These are phyloP conservation scores for Alternaria metachromatica DNA, from an alignment of 2,329 filamentous ascomycete species.

Conservation along the genomic window DNA sequence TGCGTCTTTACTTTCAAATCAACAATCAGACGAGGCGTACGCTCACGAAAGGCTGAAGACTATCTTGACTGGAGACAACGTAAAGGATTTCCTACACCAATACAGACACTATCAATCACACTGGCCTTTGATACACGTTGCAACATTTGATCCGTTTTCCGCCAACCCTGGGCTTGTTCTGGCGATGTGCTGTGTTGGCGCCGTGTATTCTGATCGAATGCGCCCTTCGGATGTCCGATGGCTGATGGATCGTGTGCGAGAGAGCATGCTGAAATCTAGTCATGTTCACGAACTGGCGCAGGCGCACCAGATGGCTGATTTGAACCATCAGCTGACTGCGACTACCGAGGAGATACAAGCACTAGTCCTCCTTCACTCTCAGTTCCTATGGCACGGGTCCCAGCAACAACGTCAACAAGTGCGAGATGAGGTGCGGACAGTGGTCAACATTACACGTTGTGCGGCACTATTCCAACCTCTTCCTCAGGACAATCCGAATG, in stretches of 20 bases:
- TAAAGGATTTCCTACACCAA: constrained; percentile 73
- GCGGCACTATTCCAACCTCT: constrained; percentile 64
- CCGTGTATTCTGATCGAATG: constrained; percentile 73
- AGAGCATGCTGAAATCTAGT: constrained; percentile 64
- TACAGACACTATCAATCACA: constrained; percentile 77
- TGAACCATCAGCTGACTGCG: constrained; percentile 46
- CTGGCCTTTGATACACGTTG: constrained; percentile 74
- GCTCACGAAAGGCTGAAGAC: constrained; percentile 59
- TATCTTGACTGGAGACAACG: constrained; percentile 70
- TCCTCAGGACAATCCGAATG: constrained; percentile 54
- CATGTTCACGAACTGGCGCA: constrained; percentile 55
- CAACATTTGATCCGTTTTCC: constrained; percentile 71
- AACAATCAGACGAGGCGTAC: constrained; percentile 50
- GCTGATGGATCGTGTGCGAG: constrained; percentile 69
- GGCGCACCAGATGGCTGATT: constrained; percentile 48
- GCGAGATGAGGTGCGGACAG: constrained; percentile 63
- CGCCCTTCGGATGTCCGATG: constrained; percentile 67
- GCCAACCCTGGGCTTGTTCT: constrained; percentile 72
- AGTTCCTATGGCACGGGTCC: constrained; percentile 75
- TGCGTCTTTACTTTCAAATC: constrained; percentile 25
- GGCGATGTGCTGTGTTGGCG: constrained; percentile 74
- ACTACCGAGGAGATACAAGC: constrained; percentile 72
- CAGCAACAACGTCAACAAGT: constrained; percentile 68
- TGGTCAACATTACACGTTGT: constrained; percentile 65
- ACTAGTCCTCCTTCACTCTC: constrained; percentile 65